Evolutionary conservation across 176 grass and related monocot genomes (phyloP).

Genomic region (Stipa capillata): DNA sequence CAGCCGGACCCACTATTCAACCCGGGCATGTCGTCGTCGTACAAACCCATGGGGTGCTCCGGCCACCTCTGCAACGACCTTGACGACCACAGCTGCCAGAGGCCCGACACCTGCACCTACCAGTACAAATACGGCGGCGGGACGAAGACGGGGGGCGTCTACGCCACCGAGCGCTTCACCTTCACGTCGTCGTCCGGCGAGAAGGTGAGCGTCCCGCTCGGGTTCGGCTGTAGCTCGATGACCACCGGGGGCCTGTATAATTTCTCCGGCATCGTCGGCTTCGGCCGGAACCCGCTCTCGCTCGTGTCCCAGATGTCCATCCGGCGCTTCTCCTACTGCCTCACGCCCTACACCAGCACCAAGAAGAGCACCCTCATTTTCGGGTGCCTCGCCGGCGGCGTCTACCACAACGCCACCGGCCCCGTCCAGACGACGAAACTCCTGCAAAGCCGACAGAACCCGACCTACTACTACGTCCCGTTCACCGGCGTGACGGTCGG

Average conservation of each 20-base stretch:
- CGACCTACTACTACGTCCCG: conserved; percentile 53
- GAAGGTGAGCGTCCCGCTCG: conserved; percentile 4
- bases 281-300: conserved; percentile 41
- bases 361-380: conserved; percentile 43
- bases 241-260: conserved; percentile 52
- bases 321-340: conserved; percentile 67
- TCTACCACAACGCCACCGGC: conserved; percentile 2
- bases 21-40: conserved; percentile 45
- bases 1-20: conserved; percentile 46
- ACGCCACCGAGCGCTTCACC: conserved; percentile 55
- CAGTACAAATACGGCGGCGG: conserved; percentile 52
- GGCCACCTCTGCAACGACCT: conserved; percentile 33
- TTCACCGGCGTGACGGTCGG: conserved; percentile 62
- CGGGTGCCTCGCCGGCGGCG: conserved; percentile 43
- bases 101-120: conserved; percentile 42
- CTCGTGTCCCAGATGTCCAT: conserved; percentile 61
- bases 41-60: conserved; percentile 38
- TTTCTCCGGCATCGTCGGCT: conserved; percentile 58
- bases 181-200: conserved; percentile 32
- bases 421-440: conserved; percentile 39
- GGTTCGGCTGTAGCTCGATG: conserved; percentile 47
- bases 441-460: conserved; percentile 16
- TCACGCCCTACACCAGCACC: conserved; percentile 26
- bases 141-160: conserved; percentile 32
- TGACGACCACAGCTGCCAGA: conserved; percentile 28